Conservation (phyloP, 2,329 filamentous ascomycete genomes). For the Fusarium transvaalense region DNA sequence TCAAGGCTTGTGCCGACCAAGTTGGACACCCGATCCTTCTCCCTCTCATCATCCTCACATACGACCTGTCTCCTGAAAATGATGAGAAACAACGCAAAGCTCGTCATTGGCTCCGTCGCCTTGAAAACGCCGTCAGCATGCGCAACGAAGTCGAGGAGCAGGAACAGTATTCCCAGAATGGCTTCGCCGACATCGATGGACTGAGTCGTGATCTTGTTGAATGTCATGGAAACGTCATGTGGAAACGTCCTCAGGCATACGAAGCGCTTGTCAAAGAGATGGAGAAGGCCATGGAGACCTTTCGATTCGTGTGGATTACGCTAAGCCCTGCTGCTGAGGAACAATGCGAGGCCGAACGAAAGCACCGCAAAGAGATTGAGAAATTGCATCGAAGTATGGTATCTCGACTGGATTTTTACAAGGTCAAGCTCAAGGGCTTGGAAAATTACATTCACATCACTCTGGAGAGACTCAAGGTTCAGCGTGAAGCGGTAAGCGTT, state of each 20-base stretch:
- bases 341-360: conserved; percentile 45
- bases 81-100: conserved; percentile 74
- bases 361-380: conserved; percentile 53
- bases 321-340: conserved; percentile 35
- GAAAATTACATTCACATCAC: conserved; percentile 74
- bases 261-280: conserved; percentile 65
- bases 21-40: conserved; percentile 70
- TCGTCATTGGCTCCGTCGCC: conserved; percentile 70
- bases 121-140: conserved; percentile 72
- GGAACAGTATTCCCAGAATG: conserved; percentile 66
- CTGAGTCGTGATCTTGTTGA: conserved; percentile 73
- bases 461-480: conserved; percentile 70
- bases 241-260: conserved; percentile 73
- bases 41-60: conserved; percentile 68
- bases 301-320: conserved; percentile 50
- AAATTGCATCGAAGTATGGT: conserved; percentile 66
- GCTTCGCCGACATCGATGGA: conserved; percentile 68
- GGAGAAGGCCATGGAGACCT: conserved; percentile 61
- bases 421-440: conserved; percentile 70
- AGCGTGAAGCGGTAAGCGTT: conserved; percentile 67
- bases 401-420: conserved; percentile 70
- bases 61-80: conserved; percentile 67
- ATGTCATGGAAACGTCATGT: conserved; percentile 72
- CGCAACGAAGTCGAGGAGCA: conserved; percentile 69
- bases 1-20: conserved; percentile 63